Conservation (phyloP, 495 filamentous ascomycete genomes). For the Rostrohypoxylon terebratum region DNA sequence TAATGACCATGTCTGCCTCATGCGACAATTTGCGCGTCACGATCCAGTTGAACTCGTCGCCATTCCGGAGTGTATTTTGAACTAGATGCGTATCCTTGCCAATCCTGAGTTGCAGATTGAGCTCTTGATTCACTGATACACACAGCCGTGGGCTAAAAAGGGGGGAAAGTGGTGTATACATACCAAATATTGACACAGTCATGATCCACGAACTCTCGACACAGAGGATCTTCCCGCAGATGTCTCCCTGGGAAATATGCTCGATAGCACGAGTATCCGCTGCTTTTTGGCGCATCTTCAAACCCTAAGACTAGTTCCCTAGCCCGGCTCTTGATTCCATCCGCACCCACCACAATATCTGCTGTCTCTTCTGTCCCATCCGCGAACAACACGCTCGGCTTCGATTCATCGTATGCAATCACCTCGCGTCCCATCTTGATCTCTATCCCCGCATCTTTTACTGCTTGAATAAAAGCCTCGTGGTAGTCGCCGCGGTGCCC, state of each 20-base stretch:
- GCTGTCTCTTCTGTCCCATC: conserved; percentile 49
- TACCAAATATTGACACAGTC: conserved; percentile 66
- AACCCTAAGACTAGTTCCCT: conserved; percentile 61
- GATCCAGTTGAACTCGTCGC: conserved; percentile 67
- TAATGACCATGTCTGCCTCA: conserved; percentile 59
- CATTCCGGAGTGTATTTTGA: conserved; percentile 61
- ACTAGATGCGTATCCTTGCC: conserved; percentile 63
- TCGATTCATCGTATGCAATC: conserved; percentile 58
- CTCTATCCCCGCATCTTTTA: conserved; percentile 59
- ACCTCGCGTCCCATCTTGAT: conserved; percentile 63
- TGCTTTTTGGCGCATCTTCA: conserved; percentile 60
- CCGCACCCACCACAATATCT: conserved; percentile 51
- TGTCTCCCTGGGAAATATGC: conserved; percentile 60
- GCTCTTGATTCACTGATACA: background rate
- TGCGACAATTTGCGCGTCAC: conserved; percentile 58
- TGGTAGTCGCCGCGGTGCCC: conserved; percentile 66
- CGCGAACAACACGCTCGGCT: conserved; percentile 56
- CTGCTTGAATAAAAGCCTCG: conserved; percentile 62
- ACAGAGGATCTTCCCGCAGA: conserved; percentile 57
- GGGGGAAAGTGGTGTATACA: background rate
- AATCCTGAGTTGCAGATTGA: conserved; percentile 48
- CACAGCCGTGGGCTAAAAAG: background rate
- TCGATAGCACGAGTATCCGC: conserved; percentile 62
- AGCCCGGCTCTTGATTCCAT: conserved; percentile 62
- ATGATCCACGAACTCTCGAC: conserved; percentile 58